Conservation (phyloP, 129 eudicot genomes). For the Flaveria linearis region DNA sequence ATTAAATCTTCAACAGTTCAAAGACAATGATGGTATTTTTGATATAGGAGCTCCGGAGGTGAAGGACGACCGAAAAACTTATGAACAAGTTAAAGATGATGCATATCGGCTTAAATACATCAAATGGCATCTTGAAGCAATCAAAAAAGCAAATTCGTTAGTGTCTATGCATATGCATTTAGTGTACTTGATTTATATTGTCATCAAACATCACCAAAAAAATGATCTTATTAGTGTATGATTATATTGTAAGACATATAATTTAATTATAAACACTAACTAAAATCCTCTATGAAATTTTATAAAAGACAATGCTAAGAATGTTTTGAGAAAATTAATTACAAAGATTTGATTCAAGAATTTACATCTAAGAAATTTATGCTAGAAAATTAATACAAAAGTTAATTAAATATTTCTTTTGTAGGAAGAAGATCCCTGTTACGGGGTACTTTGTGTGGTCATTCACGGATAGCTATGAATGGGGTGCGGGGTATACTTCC, state of each 20-base stretch:
- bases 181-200: background rate
- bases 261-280: too few relatives aligned
- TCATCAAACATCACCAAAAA: too few relatives aligned
- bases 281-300: too few relatives aligned
- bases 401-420: background rate
- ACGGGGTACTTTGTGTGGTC: constrained; percentile 63
- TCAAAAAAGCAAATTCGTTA: constrained; percentile 17
- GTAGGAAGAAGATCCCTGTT: background rate
- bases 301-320: too few relatives aligned
- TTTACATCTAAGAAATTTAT: too few relatives aligned
- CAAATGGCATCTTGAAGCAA: constrained; percentile 28
- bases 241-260: too few relatives aligned
- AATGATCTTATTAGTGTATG: too few relatives aligned
- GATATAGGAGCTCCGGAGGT: constrained; percentile 20
- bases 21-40: background rate
- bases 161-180: background rate
- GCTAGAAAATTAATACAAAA: too few relatives aligned
- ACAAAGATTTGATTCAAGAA: background rate
- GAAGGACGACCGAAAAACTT: constrained; percentile 11
- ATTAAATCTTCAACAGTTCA: background rate
- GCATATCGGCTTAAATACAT: constrained; percentile 25
- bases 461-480: constrained; percentile 56
- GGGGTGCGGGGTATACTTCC: constrained; percentile 43
- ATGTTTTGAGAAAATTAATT: background rate
- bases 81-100: constrained; percentile 33